Conservation (phyloP, 1,139 yeast genomes). For the Casaregolazyma suthepensis region DNA sequence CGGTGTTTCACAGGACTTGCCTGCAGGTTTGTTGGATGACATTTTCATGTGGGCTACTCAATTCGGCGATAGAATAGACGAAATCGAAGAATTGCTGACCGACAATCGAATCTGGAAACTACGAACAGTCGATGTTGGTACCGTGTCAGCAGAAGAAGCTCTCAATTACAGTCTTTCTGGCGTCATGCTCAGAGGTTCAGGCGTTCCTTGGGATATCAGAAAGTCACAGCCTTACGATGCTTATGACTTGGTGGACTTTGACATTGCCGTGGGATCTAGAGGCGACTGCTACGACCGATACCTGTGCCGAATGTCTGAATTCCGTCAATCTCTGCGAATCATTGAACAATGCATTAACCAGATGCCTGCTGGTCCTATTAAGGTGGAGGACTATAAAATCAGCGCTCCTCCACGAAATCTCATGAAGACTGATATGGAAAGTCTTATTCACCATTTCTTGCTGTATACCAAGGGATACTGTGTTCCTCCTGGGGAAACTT, state of each 20-base stretch:
- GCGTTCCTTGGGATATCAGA: slow-evolving; percentile 81
- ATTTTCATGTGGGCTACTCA: slow-evolving; percentile 96
- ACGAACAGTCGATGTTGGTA: slow-evolving; percentile 77
- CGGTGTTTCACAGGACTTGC: slow-evolving; percentile 85
- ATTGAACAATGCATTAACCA: slow-evolving; percentile 86
- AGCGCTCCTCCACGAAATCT: slow-evolving; percentile 73
- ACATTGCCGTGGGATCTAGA: slow-evolving; percentile 76
- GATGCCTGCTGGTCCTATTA: slow-evolving; percentile 90
- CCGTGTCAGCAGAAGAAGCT: slow-evolving; percentile 81
- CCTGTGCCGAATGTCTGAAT: slow-evolving; percentile 83
- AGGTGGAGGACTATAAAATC: slow-evolving; percentile 84
- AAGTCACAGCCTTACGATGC: slow-evolving; percentile 90
- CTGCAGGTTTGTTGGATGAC: slow-evolving; percentile 80
- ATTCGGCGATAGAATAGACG: slow-evolving; percentile 89
- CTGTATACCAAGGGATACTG: slow-evolving; percentile 83
- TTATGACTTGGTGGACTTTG: slow-evolving; percentile 79
- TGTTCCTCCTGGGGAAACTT: slow-evolving; percentile 88
- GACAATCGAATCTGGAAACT: slow-evolving; percentile 93
- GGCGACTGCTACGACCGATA: slow-evolving; percentile 94
- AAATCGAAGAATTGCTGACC: slow-evolving; percentile 81
- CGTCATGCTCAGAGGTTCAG: slow-evolving; percentile 88
- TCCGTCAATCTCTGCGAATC: slow-evolving; percentile 84
- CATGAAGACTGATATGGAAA: slow-evolving; percentile 94
- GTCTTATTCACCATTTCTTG: slow-evolving; percentile 82
- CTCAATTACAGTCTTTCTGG: slow-evolving; percentile 76